Percentiles rank a stretch among this genome's conserved stretches.
Conservation (phyloP, 257 asterid species). For the Agastache rugosa region DNA sequence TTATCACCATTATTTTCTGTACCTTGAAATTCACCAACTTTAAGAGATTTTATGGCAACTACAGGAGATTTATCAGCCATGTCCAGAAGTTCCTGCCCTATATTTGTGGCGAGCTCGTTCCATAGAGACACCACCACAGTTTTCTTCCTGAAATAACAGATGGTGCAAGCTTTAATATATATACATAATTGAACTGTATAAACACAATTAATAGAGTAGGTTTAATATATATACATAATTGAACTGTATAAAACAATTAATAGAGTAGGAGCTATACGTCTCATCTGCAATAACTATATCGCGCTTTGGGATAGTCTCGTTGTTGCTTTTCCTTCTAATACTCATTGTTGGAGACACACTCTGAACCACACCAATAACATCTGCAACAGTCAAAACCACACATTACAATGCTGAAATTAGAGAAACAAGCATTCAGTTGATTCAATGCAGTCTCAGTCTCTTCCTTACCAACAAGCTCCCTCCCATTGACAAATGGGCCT, state of each 20-base stretch:
- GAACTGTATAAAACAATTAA: background rate
- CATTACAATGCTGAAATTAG: constrained; percentile 7
- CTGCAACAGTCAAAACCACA: constrained; percentile 43
- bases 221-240: background rate
- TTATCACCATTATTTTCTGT: background rate
- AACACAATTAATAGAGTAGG: constrained; percentile 5
- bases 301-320: constrained; percentile 83
- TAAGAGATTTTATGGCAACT: constrained; percentile 86
- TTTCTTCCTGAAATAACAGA: constrained; percentile 65
- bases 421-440: background rate
- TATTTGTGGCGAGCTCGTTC: constrained; percentile 65
- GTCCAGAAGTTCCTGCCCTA: constrained; percentile 73
- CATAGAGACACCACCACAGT: constrained; percentile 70
- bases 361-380: constrained; percentile 92
- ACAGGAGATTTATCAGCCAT: constrained; percentile 88
- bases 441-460: background rate
- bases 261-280: constrained; percentile 56
- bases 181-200: background rate
- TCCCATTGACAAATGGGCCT: constrained; percentile 84
- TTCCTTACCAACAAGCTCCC: constrained; percentile 93
- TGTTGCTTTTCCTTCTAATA: constrained; percentile 79
- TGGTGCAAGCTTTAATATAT: background rate
- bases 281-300: constrained; percentile 93
- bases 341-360: constrained; percentile 81
- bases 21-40: constrained; percentile 97